phyloP scores from a whole-genome alignment of 352 stramenopile genomes.

The Phytophthora brassicae region DNA sequence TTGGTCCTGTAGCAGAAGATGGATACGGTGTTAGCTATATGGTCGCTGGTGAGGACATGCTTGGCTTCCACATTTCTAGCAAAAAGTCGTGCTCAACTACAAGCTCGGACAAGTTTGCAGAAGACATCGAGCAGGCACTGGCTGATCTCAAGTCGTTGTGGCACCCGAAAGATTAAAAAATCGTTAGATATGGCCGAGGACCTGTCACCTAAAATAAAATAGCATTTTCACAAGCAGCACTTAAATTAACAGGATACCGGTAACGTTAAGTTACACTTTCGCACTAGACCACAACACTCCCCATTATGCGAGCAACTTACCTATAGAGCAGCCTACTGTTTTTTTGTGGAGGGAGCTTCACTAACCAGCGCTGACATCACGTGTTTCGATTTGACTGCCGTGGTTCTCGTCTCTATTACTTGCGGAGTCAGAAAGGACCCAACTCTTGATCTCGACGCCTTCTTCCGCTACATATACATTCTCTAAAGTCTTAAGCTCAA shows the following conservation, averaged over 20 bases:
- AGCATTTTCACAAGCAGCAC: too few species aligned
- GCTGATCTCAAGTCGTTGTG: conserved; percentile 74
- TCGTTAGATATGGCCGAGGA: background rate
- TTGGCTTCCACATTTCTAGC: conserved; percentile 92
- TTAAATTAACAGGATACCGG: conserved; percentile 7
- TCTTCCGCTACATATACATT: conserved; percentile 15
- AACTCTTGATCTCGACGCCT: background rate
- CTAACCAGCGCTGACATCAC: background rate
- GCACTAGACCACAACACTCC: background rate
- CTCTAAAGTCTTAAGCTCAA: conserved; percentile 9
- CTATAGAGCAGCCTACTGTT: conserved; percentile 4
- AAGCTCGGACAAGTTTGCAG: conserved; percentile 78
- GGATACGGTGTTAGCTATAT: conserved; percentile 93
- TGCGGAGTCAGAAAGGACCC: background rate
- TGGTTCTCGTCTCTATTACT: background rate
- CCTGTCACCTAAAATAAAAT: background rate
- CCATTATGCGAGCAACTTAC: background rate
- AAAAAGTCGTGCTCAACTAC: conserved; percentile 78
- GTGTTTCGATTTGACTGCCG: background rate
- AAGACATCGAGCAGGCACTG: conserved; percentile 80
- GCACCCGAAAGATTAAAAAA: conserved; percentile 40
- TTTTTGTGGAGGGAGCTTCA: too few species aligned
- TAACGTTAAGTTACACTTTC: too few species aligned
- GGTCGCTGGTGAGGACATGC: conserved; percentile 84
- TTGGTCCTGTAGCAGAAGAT: conserved; percentile 88